phyloP scores from a whole-genome alignment of 2,329 filamentous ascomycete genomes.

The Pestalotiopsis sp. region DNA sequence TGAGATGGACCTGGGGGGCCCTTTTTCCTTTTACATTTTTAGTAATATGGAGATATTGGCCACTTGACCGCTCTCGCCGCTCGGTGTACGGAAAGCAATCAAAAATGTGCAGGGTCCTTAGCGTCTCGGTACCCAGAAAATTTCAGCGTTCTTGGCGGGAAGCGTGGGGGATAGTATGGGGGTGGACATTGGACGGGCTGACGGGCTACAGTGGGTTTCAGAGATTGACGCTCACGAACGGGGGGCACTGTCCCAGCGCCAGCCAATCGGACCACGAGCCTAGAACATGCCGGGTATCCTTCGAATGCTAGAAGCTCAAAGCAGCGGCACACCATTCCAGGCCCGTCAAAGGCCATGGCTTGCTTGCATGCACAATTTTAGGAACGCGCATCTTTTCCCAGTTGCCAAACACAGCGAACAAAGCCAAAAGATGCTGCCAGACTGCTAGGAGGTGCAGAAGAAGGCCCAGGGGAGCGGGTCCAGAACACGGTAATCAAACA shows the following conservation, averaged over 20 bases:
- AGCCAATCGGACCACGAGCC: not conserved
- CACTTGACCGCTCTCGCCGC: not conserved
- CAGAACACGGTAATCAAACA: conserved; percentile 3
- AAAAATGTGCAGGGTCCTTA: not conserved
- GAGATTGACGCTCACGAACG: conserved; percentile 10
- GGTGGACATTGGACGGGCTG: not conserved
- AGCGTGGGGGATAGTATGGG: not conserved
- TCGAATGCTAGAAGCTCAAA: not conserved
- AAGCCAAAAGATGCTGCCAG: not conserved
- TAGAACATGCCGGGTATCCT: not conserved
- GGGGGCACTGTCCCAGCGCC: not conserved
- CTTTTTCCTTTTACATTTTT: not conserved
- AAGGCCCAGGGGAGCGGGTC: not conserved
- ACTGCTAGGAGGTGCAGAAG: no score
- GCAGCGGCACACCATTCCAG: not conserved
- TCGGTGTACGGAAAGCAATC: not conserved
- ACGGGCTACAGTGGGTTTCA: conserved; percentile 11
- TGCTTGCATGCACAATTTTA: not conserved
- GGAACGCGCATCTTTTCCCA: conserved; percentile 4
- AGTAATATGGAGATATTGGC: not conserved
- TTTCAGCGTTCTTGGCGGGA: not conserved
- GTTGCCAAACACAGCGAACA: not conserved
- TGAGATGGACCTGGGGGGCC: not conserved
- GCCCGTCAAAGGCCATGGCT: not conserved
- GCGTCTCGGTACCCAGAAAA: not conserved